Evolutionary conservation across 1,284 basidiomycete species (phyloP), one percentile per base, ranked within the genome.

Genomic region (Austroboletus novae-zelandiae): DNA sequence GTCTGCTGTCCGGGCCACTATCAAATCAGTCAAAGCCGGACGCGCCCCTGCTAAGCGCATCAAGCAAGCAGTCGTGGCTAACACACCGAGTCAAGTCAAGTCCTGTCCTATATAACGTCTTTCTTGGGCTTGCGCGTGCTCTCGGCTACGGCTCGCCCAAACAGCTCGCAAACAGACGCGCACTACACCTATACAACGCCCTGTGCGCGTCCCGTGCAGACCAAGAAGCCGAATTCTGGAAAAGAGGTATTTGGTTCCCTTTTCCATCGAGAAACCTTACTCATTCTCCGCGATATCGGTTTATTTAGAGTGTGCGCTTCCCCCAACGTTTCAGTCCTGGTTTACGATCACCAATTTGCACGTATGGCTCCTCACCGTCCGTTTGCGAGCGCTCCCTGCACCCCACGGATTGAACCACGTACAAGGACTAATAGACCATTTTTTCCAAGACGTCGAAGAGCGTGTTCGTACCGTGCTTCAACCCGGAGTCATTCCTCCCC

Each of bases 341-440:
- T 98, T 98, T 74, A 93, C 93, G 27, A 76, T 98, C 48, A 94
- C 94, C 40, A 94, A 96, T 57, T 77, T 98, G 36, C 95, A 99
- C 25, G 25, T 25, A 25, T 25, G 25, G 25, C 25, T 98, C 51
- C 82, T 98, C 43, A 86, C 88, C 9, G 87, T 91, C 43, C 89
- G 96, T 18, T 79, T 98, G 23, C 89, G 96, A 13, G 84, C 92
- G 0, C 83, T 99, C 8, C 89, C 91, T 2, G 61, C 77, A 4
- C 77, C 81, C 1, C 75, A 85, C 43, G 89, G 88, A 20, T 71
- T 74, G 56, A 68, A 80, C 56, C 84, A 87, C 72, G 72, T 86
- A 56, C 87, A 94, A 71, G 91, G 86, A 44, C 77, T 98, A 48
- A 79, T 98, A 58, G 94, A 96, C 70, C 94, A 98, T 71, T 97